Percentiles rank a stretch among this genome's conserved stretches.
Conservation (phyloP, 345 rosid genomes). For the Toxicodendron radicans region DNA sequence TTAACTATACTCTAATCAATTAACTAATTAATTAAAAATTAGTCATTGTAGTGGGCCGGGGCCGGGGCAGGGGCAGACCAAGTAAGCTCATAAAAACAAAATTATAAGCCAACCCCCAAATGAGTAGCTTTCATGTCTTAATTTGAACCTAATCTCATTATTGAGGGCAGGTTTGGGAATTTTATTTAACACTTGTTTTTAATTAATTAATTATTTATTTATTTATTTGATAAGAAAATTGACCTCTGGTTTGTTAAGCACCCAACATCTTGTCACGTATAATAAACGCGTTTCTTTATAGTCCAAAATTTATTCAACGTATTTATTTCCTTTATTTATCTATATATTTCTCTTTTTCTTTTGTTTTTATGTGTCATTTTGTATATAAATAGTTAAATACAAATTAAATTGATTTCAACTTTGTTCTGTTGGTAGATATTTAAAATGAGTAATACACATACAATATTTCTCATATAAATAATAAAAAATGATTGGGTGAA, state of each 20-base stretch:
- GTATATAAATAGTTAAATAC: too few species aligned
- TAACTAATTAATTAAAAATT: background rate
- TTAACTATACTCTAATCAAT: too few species aligned
- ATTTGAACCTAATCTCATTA: slow-evolving; percentile 20
- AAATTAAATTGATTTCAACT: too few species aligned
- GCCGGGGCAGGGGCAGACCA: background rate
- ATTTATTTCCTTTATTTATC: background rate
- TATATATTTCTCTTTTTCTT: too few species aligned
- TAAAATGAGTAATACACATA: too few species aligned
- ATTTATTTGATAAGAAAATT: background rate
- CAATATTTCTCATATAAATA: too few species aligned
- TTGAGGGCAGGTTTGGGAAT: slow-evolving; percentile 8
- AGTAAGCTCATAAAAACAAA: background rate
- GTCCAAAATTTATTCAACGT: background rate
- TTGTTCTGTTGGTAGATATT: too few species aligned
- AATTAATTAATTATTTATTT: too few species aligned
- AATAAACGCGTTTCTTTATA: background rate
- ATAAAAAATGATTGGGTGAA: too few species aligned
- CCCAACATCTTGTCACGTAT: slow-evolving; percentile 10
- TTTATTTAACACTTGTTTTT: background rate
- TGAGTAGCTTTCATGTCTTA: too few species aligned
- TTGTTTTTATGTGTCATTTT: too few species aligned
- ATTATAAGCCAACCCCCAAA: slow-evolving; percentile 15
- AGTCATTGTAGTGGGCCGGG: background rate
- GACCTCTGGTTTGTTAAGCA: slow-evolving; percentile 5